Base-by-base conservation (phyloP, 2,329 filamentous ascomycete species). In the Juglanconis juglandina region DNA sequence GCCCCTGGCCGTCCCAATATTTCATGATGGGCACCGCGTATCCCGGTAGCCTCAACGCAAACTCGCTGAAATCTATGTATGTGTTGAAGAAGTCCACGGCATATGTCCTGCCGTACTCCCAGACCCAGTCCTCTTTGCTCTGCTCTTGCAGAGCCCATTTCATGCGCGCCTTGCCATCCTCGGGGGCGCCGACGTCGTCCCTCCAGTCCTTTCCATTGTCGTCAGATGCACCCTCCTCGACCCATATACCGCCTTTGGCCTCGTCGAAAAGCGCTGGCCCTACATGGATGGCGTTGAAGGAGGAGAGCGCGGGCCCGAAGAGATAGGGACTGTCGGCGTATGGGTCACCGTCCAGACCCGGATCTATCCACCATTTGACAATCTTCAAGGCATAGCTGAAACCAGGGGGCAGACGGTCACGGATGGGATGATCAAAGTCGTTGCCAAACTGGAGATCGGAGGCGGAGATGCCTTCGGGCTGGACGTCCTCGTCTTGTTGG, bases 381-480 rank as follows among this genome's bases (percentile, higher is more conserved):
- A 96, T 88, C 56, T 86, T 87, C 74, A 97, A 86, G 0, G 92
- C 93, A 9, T 91, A 88, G 70, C 86, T 86, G 74, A 96, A 96
- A 0, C 94, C 92, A 0, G 91, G 91, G 0, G 95, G 94, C 2
- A 99, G 79, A 14, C 87, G 85, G 71, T 96, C 89, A 35, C 92
- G 85, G 67, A 99, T 95, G 0, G 95, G 91, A 54, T 90, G 85
- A 70, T 96, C 93, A 71, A 98, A 97, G 78, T 97, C 92, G 73
- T 98, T 98, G 47, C 94, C 95, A 68, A 96, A 96, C 57, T 97
- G 87, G 3, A 99, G 80, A 64, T 96, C 87, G 33, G 84, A 75
- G 49, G 86, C 92, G 3, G 81, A 79, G 59, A 96, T 86, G 41
- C 82, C 81, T 74, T 74, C 49, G n/a, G 58, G 47, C 17, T 61